phyloP scores from a whole-genome alignment of 768 basidiomycete species.

The Lactarius tabidus region DNA sequence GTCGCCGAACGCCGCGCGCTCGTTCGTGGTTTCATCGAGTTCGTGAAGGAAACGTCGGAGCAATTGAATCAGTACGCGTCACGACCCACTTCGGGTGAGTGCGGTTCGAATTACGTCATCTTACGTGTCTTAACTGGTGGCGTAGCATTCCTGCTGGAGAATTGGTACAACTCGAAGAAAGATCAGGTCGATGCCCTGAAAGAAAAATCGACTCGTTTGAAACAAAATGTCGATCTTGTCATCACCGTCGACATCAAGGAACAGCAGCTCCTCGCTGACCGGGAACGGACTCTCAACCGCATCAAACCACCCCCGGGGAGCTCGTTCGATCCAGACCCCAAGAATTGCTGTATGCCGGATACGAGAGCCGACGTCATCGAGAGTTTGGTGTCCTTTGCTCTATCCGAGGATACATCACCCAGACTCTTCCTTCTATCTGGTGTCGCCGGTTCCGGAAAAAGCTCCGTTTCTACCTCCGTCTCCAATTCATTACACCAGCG shows the following conservation, averaged over 20 bases:
- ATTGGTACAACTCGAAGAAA: background rate
- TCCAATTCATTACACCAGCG: background rate
- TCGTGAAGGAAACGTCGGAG: background rate
- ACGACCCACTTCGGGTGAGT: background rate
- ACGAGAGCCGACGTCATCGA: background rate
- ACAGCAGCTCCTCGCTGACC: background rate
- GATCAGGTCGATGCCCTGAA: background rate
- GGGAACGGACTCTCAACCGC: background rate
- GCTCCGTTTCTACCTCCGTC: background rate
- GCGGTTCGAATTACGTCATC: background rate
- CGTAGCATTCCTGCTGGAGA: background rate
- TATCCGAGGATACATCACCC: background rate
- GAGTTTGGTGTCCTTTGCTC: background rate
- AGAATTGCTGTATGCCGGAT: background rate
- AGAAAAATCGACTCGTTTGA: background rate
- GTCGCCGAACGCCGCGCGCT: background rate
- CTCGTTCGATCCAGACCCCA: background rate
- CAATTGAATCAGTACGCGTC: background rate
- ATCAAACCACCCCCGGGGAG: background rate
- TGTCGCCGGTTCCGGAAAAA: background rate
- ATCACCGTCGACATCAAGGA: background rate
- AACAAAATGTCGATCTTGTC: background rate
- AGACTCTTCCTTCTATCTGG: background rate
- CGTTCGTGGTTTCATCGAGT: background rate
- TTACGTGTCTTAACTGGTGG: background rate